Percentiles rank a stretch among this genome's conserved stretches.
phyloP scores from a whole-genome alignment of 805 yeast species.

The Komagataella phaffii region DNA sequence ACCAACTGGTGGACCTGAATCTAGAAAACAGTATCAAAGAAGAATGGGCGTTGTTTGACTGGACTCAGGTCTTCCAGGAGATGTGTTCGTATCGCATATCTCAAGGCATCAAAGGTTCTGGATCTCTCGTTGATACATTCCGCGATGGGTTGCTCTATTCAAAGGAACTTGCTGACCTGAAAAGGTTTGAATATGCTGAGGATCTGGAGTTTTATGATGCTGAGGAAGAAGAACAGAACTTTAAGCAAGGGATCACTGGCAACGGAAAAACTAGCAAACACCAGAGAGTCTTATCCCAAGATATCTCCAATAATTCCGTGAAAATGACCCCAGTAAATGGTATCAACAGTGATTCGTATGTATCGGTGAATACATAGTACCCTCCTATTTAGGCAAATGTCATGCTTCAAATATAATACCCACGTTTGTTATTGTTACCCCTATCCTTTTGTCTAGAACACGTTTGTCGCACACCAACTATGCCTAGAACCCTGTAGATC shows the following conservation, averaged over 20 bases:
- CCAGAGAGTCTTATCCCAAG: neutral
- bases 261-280: neutral
- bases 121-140: conserved; percentile 16
- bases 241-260: neutral
- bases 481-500: neutral
- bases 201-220: conserved; percentile 9
- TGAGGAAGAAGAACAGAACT: conserved; percentile 10
- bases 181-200: conserved; percentile 6
- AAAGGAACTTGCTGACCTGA: conserved; percentile 6
- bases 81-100: conserved; percentile 17
- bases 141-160: conserved; percentile 16
- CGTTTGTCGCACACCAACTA: neutral
- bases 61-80: conserved; percentile 23
- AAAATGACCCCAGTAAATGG: neutral
- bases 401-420: neutral
- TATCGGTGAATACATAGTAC: neutral
- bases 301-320: neutral
- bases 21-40: conserved; percentile 18
- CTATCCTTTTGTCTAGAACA: neutral
- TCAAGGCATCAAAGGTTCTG: conserved; percentile 23
- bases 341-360: neutral
- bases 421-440: neutral
- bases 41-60: conserved; percentile 17
- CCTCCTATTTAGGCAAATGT: neutral
- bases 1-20: conserved; percentile 17